phyloP scores from a whole-genome alignment of 2,329 filamentous ascomycete species.

The Aureobasidium sp. region DNA sequence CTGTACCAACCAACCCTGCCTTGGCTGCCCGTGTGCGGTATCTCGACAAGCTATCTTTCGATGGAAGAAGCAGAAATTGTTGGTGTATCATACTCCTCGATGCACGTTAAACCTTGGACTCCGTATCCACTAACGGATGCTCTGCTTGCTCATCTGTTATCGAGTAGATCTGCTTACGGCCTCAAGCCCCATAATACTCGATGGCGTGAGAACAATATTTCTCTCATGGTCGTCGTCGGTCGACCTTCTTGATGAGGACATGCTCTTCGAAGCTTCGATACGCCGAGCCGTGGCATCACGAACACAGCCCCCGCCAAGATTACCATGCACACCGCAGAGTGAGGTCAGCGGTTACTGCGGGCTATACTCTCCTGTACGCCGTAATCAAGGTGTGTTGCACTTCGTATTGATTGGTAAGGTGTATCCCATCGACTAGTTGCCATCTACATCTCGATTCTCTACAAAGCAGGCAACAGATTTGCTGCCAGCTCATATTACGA shows the following conservation, averaged over 20 bases:
- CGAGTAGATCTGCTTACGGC: not conserved
- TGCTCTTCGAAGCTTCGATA: constrained; percentile 8
- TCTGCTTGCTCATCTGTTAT: not conserved
- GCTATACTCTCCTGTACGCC: not conserved
- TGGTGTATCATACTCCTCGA: not conserved
- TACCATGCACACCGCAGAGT: not conserved
- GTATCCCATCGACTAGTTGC: not conserved
- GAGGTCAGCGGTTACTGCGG: constrained; percentile 1
- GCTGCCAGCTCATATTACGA: not conserved
- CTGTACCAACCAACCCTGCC: not conserved
- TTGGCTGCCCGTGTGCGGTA: not conserved
- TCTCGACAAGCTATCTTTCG: not conserved
- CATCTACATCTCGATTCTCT: not conserved
- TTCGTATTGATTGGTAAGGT: not conserved
- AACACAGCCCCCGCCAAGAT: constrained; percentile 11
- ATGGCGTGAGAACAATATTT: not conserved
- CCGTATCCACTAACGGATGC: not conserved
- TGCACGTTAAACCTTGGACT: not conserved
- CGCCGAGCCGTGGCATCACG: not conserved
- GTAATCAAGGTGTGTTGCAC: not conserved
- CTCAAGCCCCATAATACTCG: not conserved
- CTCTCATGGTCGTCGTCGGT: not conserved
- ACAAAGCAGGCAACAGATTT: not conserved
- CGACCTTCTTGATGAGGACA: constrained; percentile 1
- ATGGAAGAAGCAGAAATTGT: not conserved